These are phyloP conservation scores for Alopecurus myosuroides DNA, from an alignment of 176 grass and related monocot species.

Conservation along the genomic window DNA sequence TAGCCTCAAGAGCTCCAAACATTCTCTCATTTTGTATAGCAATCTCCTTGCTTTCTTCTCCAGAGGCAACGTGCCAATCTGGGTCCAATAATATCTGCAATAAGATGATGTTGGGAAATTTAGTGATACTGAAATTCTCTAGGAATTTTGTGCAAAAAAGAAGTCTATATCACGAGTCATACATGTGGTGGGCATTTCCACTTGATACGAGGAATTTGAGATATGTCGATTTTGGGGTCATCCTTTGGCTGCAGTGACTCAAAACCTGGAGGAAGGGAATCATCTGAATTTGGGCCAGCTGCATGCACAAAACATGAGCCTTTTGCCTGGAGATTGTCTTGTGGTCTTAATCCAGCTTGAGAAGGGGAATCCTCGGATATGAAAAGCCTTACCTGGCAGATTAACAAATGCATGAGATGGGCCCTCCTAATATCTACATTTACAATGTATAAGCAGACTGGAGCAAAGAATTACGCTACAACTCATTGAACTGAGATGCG, in stretches of 20 bases:
- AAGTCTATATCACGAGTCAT: constrained; percentile 4
- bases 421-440: neutral
- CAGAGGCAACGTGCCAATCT: constrained; percentile 70
- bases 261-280: constrained; percentile 90
- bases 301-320: constrained; percentile 77
- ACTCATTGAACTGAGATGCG: neutral
- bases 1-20: constrained; percentile 84
- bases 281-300: constrained; percentile 57
- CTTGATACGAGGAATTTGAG: constrained; percentile 59
- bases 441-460: neutral
- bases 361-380: constrained; percentile 87
- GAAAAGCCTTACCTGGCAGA: constrained; percentile 81
- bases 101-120: neutral
- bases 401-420: neutral
- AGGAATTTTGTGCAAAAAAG: neutral
- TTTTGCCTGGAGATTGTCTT: constrained; percentile 97
- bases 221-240: constrained; percentile 52
- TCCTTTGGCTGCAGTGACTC: constrained; percentile 61
- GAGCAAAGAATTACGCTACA: neutral
- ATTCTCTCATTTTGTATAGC: constrained; percentile 72
- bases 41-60: constrained; percentile 83
- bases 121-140: neutral
- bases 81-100: constrained; percentile 61
- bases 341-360: constrained; percentile 63
- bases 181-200: constrained; percentile 77